phyloP scores from a whole-genome alignment of 768 basidiomycete genomes.

The Xerocomellus chrysenteron region DNA sequence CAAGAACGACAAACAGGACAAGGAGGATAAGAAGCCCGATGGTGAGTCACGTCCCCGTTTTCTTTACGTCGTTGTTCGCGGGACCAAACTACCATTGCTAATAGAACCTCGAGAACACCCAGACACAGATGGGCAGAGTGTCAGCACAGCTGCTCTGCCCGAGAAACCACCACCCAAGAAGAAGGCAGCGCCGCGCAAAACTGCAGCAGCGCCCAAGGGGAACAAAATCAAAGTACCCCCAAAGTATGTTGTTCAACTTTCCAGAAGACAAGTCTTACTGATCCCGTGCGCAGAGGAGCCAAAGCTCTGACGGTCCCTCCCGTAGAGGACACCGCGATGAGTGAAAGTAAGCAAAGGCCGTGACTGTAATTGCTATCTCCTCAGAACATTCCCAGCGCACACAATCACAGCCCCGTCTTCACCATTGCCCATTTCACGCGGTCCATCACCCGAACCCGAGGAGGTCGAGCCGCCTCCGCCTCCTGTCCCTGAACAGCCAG shows the following conservation, averaged over 20 bases:
- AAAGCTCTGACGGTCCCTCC: slow-evolving; percentile 34
- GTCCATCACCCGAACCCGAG: slow-evolving; percentile 53
- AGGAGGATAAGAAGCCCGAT: slow-evolving; percentile 47
- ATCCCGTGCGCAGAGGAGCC: slow-evolving; percentile 29
- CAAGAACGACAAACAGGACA: slow-evolving; percentile 49
- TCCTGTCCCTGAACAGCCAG: slow-evolving; percentile 31
- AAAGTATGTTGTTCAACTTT: slow-evolving; percentile 24
- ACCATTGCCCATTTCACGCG: slow-evolving; percentile 43
- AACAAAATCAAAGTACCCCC: slow-evolving; percentile 29
- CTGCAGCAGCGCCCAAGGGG: slow-evolving; percentile 36
- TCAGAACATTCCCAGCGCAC: slow-evolving; percentile 42
- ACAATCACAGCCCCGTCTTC: slow-evolving; percentile 74
- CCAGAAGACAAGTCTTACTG: background rate
- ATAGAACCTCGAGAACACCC: slow-evolving; percentile 32
- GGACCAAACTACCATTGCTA: slow-evolving; percentile 11
- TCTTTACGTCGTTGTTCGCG: slow-evolving; percentile 18
- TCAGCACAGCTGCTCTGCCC: slow-evolving; percentile 15
- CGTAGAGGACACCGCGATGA: slow-evolving; percentile 52
- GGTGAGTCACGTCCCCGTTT: slow-evolving; percentile 35
- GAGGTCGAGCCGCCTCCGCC: slow-evolving; percentile 28
- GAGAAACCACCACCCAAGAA: slow-evolving; percentile 48
- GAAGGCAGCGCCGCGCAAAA: slow-evolving; percentile 45
- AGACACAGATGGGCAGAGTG: slow-evolving; percentile 22
- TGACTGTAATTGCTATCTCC: background rate
- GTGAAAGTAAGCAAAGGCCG: slow-evolving; percentile 53